phyloP scores from a whole-genome alignment of 2,329 filamentous ascomycete species.

The Thelonectria rubi region DNA sequence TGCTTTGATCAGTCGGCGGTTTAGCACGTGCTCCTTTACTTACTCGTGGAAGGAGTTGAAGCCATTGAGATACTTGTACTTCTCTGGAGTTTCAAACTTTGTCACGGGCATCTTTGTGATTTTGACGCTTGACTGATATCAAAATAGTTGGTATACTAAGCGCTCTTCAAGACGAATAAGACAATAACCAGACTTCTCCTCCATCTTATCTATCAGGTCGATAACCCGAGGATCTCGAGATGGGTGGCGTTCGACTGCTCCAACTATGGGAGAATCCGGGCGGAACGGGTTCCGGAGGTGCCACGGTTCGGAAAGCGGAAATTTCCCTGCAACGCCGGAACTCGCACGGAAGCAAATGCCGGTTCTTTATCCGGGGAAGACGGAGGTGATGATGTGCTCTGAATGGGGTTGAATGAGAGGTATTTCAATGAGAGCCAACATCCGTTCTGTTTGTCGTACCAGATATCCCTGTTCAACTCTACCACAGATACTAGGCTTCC shows the following conservation, averaged over 20 bases:
- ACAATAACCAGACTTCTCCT: conserved; percentile 7
- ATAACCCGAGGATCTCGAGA: conserved; percentile 3
- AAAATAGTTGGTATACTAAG: not conserved
- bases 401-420: not conserved
- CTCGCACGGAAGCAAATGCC: conserved; percentile 13
- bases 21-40: conserved; percentile 37
- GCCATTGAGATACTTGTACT: conserved; percentile 80
- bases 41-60: conserved; percentile 82
- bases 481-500: conserved; percentile 1
- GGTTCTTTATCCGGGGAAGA: conserved; percentile 6
- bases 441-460: conserved; percentile 10
- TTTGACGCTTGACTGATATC: not conserved
- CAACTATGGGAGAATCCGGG: not conserved
- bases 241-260: not conserved
- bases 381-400: not conserved
- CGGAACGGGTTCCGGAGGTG: conserved; percentile 19
- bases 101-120: conserved; percentile 33
- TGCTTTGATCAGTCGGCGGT: not conserved
- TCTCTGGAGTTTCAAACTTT: conserved; percentile 48
- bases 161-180: not conserved
- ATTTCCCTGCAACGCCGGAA: conserved; percentile 16
- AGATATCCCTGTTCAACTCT: not conserved
- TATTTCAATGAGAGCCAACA: conserved; percentile 1
- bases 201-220: conserved; percentile 12
- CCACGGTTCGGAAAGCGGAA: conserved; percentile 23